Evolutionary conservation across 1,139 yeast genomes (phyloP), one percentile per base, ranked within the genome.

Genomic region (Saccharomyces uvarum): DNA sequence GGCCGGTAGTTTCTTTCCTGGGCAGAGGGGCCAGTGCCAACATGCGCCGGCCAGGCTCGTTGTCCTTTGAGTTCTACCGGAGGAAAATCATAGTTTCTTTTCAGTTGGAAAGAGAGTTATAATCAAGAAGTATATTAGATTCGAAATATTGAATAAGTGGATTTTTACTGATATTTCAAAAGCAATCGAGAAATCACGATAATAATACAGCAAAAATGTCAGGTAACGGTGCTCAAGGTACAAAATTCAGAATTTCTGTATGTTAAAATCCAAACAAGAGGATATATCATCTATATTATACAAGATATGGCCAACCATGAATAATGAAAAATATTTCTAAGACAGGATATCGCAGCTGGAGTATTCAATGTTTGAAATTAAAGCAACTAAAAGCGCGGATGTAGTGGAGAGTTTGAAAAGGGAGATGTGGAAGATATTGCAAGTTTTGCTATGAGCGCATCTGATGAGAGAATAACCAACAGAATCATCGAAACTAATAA

Each of bases 241-340:
- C 91, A 87, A 93, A 93, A 84, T 93, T 87, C 88, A 90, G 97
- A 84, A 88, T 91, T 91, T 89, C 97, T 79, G 95, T 88, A 87
- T 79, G 96, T 86, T 68, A 56, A 38, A 16, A 38, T 19, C n/a
- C 24, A 16, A 38, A 19, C 8, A 9, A 38, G 11, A 19, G 44
- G n/a, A 38, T 4, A 38, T 4, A 8, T 19, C 44, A 38, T 38
- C 5, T 2, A 9, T 16, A 38, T 16, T 19, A 38, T 4, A 9
- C 44, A 13, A 38, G 26, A 38, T 38, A 16, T 38, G 13, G 4
- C 13, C 44, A 38, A 19, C 24, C 4, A 38, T 9, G 13, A 19
- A 16, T 3, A 9, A 19, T 9, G 13, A 19, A 9, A 11, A 19
- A 19, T 38, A 38, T 38, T 38, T 19, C 41, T 19, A 9, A 16